Evolutionary conservation across 164 flowering plant species (phyloP).

Genomic region (Piper longum): DNA sequence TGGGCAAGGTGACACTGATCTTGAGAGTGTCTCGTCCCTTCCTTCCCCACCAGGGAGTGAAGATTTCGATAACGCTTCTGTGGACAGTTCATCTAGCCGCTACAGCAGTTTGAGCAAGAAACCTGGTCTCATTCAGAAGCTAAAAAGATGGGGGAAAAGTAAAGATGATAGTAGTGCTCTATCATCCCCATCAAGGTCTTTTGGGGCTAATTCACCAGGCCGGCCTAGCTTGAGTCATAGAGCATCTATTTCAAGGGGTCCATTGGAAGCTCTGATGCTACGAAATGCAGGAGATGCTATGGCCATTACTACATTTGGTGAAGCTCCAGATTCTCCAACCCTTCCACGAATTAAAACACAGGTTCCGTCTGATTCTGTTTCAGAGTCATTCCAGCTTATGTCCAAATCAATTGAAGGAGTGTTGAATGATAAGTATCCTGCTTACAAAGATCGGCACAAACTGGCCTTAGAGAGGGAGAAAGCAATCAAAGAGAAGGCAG

Average conservation of each 20-base stretch:
- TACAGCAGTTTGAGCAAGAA: slow-evolving; percentile 68
- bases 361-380: slow-evolving; percentile 44
- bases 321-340: slow-evolving; percentile 46
- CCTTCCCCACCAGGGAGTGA: slow-evolving; percentile 93
- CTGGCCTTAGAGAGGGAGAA: slow-evolving; percentile 86
- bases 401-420: slow-evolving; percentile 84
- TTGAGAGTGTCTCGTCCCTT: slow-evolving; percentile 73
- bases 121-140: slow-evolving; percentile 66
- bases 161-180: slow-evolving; percentile 68
- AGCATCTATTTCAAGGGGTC: slow-evolving; percentile 48
- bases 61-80: slow-evolving; percentile 79
- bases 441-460: slow-evolving; percentile 81
- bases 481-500: slow-evolving; percentile 71
- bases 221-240: slow-evolving; percentile 38
- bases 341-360: slow-evolving; percentile 31
- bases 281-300: slow-evolving; percentile 78
- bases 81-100: slow-evolving; percentile 70
- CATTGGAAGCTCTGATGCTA: slow-evolving; percentile 75
- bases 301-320: slow-evolving; percentile 80
- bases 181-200: slow-evolving; percentile 68
- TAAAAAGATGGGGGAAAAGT: slow-evolving; percentile 85
- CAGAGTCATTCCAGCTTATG: slow-evolving; percentile 78
- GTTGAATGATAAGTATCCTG: slow-evolving; percentile 83
- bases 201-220: slow-evolving; percentile 62
- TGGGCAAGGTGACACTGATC: slow-evolving; percentile 87